These are phyloP conservation scores for Neurospora sp. DNA, from an alignment of 495 filamentous ascomycete genomes.

Conservation along the genomic window DNA sequence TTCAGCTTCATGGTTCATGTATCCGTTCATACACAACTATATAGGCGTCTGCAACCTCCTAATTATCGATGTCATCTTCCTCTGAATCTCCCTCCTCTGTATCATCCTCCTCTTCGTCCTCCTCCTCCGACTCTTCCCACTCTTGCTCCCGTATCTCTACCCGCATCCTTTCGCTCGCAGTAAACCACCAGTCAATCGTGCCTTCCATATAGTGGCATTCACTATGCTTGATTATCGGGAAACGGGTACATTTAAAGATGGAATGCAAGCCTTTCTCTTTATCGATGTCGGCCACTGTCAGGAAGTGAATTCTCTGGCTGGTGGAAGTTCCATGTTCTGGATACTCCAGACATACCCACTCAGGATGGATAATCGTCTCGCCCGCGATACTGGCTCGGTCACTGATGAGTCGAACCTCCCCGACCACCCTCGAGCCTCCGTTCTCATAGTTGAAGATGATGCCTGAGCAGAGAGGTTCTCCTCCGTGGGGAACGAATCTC, in stretches of 20 bases:
- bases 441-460: neutral
- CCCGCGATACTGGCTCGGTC: neutral
- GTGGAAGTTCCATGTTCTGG: neutral
- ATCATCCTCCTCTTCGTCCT: neutral
- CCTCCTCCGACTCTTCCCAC: neutral
- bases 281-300: neutral
- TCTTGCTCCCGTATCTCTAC: neutral
- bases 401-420: neutral
- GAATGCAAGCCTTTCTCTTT: neutral
- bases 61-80: neutral
- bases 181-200: neutral
- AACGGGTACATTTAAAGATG: neutral
- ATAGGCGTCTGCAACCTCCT: neutral
- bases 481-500: neutral
- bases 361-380: neutral
- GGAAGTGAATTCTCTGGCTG: neutral
- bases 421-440: neutral
- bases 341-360: neutral
- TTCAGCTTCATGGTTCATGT: neutral
- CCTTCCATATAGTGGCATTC: neutral
- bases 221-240: neutral
- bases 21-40: neutral
- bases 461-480: neutral
- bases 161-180: neutral
- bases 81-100: neutral